Conservation (phyloP, 345 rosid species). For the Eucalyptus albens region DNA sequence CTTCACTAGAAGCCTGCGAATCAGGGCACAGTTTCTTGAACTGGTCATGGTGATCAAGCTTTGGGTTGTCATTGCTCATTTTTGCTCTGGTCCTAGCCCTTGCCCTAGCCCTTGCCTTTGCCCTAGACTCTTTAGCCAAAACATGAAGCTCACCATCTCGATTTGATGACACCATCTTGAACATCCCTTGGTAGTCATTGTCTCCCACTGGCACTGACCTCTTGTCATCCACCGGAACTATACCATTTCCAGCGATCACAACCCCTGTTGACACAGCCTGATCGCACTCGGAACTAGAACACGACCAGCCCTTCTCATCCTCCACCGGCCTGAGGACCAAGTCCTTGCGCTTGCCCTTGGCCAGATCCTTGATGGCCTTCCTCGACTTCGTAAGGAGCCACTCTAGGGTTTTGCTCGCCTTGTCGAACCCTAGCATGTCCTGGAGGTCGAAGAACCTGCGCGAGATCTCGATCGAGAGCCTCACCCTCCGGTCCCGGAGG, state of each 20-base stretch:
- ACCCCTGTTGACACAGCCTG: neutral
- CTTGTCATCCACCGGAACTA: neutral
- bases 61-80: neutral
- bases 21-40: neutral
- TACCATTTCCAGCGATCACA: neutral
- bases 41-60: neutral
- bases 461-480: constrained; percentile 62
- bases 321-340: neutral
- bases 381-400: constrained; percentile 62
- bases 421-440: constrained; percentile 76
- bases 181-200: neutral
- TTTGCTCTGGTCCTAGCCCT: constrained; percentile 36
- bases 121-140: constrained; percentile 22
- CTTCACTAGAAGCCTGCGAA: neutral
- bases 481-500: constrained; percentile 71
- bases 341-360: neutral
- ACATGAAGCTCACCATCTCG: neutral
- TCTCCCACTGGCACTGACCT: neutral
- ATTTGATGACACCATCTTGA: neutral
- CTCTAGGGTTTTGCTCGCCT: constrained; percentile 75
- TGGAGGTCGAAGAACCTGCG: constrained; percentile 81
- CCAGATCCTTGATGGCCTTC: constrained; percentile 39
- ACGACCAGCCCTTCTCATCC: neutral
- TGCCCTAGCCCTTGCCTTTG: constrained; percentile 50
- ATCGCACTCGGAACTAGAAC: neutral